Percentiles rank a stretch among this genome's conserved stretches.
Evolutionary conservation across 2,329 filamentous ascomycete species (phyloP).

Genomic region (Parafenestella ontariensis): DNA sequence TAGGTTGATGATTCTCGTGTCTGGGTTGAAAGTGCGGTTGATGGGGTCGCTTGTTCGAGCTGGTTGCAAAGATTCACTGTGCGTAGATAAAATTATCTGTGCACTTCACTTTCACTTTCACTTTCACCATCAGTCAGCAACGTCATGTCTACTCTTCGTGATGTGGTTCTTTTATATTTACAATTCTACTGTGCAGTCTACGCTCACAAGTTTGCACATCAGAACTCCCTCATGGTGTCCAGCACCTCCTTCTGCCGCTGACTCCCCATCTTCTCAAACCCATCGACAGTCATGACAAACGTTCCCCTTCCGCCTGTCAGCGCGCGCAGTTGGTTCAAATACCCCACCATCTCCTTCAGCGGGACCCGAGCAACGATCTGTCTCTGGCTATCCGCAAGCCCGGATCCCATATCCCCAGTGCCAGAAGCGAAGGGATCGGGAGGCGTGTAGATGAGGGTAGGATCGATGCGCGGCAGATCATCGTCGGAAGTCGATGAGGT

Average conservation of each 20-base stretch:
- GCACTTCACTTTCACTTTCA: no score
- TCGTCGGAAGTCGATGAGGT: constrained; percentile 22
- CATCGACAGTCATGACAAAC: constrained; percentile 77
- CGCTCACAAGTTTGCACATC: neutral
- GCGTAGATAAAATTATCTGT: no score
- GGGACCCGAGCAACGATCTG: constrained; percentile 87
- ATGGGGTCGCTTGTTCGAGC: neutral
- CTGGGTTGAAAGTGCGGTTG: neutral
- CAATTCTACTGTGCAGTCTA: neutral
- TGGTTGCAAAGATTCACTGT: no score
- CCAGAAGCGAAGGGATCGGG: constrained; percentile 76
- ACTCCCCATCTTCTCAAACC: constrained; percentile 70
- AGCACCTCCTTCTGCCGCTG: constrained; percentile 66
- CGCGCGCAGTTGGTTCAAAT: constrained; percentile 85
- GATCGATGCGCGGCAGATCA: constrained; percentile 64
- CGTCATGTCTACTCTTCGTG: no score
- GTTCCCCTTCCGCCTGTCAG: constrained; percentile 85
- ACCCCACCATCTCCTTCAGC: constrained; percentile 95
- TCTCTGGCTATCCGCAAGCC: constrained; percentile 42
- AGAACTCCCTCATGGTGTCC: constrained; percentile 42
- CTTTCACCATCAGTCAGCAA: no score
- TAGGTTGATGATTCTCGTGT: neutral
- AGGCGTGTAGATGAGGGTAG: constrained; percentile 81
- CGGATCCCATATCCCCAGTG: constrained; percentile 23
- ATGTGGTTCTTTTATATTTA: neutral